Conservation (phyloP, 1,139 yeast genomes). For the Blastobotrys apis region DNA sequence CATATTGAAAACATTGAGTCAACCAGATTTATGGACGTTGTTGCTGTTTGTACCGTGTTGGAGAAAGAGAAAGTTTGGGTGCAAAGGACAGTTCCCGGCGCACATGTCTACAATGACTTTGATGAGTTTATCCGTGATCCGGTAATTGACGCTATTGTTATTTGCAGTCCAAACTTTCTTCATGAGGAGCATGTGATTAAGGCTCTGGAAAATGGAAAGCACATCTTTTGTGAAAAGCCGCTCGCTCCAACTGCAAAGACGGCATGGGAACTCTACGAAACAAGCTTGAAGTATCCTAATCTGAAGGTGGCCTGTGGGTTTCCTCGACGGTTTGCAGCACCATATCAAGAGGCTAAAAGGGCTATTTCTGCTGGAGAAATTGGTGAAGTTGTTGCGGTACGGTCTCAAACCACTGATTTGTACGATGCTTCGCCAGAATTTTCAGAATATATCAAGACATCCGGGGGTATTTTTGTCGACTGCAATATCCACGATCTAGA, state of each 20-base stretch:
- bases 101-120: too few species aligned
- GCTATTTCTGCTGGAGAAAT: conserved; percentile 20
- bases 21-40: too few species aligned
- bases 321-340: conserved; percentile 20
- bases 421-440: conserved; percentile 14
- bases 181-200: too few species aligned
- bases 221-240: too few species aligned
- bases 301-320: conserved; percentile 22
- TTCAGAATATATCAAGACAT: conserved; percentile 18
- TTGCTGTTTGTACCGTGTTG: too few species aligned
- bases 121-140: too few species aligned
- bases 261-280: conserved; percentile 20
- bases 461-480: conserved; percentile 25
- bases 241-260: conserved; percentile 14
- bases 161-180: too few species aligned
- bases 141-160: too few species aligned
- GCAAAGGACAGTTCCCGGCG: too few species aligned
- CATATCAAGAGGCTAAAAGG: conserved; percentile 16
- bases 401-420: conserved; percentile 18
- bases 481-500: conserved; percentile 22
- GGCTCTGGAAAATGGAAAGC: too few species aligned
- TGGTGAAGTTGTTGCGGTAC: conserved; percentile 19
- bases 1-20: too few species aligned
- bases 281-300: conserved; percentile 18
- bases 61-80: too few species aligned